Evolutionary conservation across 2,329 filamentous ascomycete species (phyloP).

Genomic region (Nemania bipapillata): DNA sequence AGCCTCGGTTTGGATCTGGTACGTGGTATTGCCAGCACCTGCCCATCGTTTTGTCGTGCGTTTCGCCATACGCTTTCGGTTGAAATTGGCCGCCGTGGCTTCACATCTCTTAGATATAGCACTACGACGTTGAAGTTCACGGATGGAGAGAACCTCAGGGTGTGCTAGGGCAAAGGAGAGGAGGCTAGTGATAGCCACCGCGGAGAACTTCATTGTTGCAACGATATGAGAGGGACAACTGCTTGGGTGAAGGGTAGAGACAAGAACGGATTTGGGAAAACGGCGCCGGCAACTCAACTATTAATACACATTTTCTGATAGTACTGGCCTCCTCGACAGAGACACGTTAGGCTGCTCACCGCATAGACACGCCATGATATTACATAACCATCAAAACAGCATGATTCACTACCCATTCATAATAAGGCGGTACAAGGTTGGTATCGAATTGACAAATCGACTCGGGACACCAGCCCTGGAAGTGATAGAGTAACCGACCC

Average conservation of each 20-base stretch:
- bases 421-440: no score
- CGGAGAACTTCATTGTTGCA: slow-evolving; percentile 40
- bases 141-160: slow-evolving; percentile 31
- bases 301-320: no score
- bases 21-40: slow-evolving; percentile 4
- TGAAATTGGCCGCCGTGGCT: slow-evolving; percentile 40
- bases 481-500: no score
- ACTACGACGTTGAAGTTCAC: slow-evolving; percentile 39
- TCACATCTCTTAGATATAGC: slow-evolving; percentile 44
- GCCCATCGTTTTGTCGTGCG: slow-evolving; percentile 30
- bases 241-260: background rate
- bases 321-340: no score
- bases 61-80: slow-evolving; percentile 38
- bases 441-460: no score
- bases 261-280: no score
- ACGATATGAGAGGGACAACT: background rate
- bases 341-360: no score
- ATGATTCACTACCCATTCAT: no score
- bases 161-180: slow-evolving; percentile 36
- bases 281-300: no score
- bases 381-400: no score
- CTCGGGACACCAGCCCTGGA: no score
- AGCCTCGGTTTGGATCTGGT: slow-evolving; percentile 35
- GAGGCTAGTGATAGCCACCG: slow-evolving; percentile 39
- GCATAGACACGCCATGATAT: no score